These are phyloP conservation scores for Stenocarpella maydis DNA, from an alignment of 2,329 filamentous ascomycete species.

Conservation along the genomic window DNA sequence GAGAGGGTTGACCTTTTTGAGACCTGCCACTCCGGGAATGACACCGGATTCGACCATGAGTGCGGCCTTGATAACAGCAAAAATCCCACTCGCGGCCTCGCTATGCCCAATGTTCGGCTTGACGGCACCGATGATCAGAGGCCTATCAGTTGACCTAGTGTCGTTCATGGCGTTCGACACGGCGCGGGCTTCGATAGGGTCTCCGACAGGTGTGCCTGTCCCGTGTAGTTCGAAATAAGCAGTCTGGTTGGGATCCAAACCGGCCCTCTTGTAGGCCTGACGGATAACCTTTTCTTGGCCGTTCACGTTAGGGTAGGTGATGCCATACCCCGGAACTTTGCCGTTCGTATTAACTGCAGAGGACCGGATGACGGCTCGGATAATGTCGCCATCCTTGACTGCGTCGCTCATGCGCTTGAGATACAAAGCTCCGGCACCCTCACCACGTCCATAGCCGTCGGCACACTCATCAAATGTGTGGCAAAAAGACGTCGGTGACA, in stretches of 20 bases:
- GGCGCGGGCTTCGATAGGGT: slow-evolving; percentile 10
- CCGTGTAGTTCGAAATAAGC: slow-evolving; percentile 40
- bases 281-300: slow-evolving; percentile 49
- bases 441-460: slow-evolving; percentile 61
- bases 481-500: slow-evolving; percentile 46
- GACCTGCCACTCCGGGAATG: slow-evolving; percentile 34
- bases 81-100: slow-evolving; percentile 36
- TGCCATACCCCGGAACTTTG: slow-evolving; percentile 42
- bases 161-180: slow-evolving; percentile 42
- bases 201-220: slow-evolving; percentile 6
- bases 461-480: slow-evolving; percentile 43
- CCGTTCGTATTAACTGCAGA: slow-evolving; percentile 52
- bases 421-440: slow-evolving; percentile 54
- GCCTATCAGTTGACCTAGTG: slow-evolving; percentile 27
- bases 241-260: slow-evolving; percentile 50
- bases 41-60: slow-evolving; percentile 33
- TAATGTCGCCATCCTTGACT: slow-evolving; percentile 53
- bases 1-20: slow-evolving; percentile 32
- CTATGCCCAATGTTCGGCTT: slow-evolving; percentile 40
- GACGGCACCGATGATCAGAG: slow-evolving; percentile 47
- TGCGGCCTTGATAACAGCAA: slow-evolving; percentile 37
- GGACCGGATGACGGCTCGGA: slow-evolving; percentile 50
- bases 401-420: slow-evolving; percentile 58
- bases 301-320: slow-evolving; percentile 41
- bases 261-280: slow-evolving; percentile 54